Conservation (phyloP, 2,329 filamentous ascomycete genomes). For the Ceratocystis harringtonii region DNA sequence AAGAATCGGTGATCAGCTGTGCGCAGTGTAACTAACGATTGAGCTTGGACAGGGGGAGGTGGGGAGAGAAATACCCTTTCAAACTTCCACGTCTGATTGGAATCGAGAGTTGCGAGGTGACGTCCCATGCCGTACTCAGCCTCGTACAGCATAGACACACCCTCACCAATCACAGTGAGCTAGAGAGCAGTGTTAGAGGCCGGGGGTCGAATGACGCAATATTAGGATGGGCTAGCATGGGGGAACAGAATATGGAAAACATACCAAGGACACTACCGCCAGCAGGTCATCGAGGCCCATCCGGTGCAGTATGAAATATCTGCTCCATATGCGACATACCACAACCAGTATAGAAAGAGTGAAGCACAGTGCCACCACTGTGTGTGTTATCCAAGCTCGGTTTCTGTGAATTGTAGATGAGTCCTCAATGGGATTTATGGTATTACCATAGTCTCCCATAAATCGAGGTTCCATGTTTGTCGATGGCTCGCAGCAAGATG, state of each 20-base stretch:
- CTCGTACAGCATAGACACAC: conserved; percentile 11
- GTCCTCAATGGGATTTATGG: not conserved
- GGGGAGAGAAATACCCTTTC: conserved; percentile 11
- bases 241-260: conserved; percentile 2
- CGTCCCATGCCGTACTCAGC: conserved; percentile 18
- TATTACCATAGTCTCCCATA: not conserved
- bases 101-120: conserved; percentile 12
- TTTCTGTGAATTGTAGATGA: conserved; percentile 8
- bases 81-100: conserved; percentile 12
- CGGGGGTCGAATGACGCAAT: not conserved
- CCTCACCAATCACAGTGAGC: conserved; percentile 5
- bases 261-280: conserved; percentile 21
- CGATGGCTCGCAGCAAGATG: not conserved
- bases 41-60: not conserved
- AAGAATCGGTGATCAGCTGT: not conserved
- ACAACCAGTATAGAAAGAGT: conserved; percentile 18
- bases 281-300: conserved; percentile 22
- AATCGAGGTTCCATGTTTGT: not conserved
- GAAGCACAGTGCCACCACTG: conserved; percentile 19
- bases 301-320: conserved; percentile 20
- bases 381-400: conserved; percentile 17
- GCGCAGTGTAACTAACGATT: not conserved
- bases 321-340: conserved; percentile 20
- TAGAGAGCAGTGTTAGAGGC: conserved; percentile 7
- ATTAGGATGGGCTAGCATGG: not conserved